phyloP scores from a whole-genome alignment of 306 rosid genomes.

The Acacia confusa region DNA sequence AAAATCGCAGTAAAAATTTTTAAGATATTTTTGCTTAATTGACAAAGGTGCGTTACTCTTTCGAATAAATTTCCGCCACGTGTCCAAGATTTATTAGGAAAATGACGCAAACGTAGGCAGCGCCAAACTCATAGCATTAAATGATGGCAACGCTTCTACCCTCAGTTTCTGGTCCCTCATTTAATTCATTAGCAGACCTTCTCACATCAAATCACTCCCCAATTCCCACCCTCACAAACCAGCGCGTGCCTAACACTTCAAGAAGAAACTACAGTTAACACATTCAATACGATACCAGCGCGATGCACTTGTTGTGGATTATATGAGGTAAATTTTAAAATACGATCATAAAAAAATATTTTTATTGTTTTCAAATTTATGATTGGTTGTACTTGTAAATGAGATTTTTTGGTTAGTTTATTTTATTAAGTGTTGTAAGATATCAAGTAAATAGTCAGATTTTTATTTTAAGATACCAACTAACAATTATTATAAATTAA shows the following conservation, averaged over 20 bases:
- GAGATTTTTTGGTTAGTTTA: too few relatives aligned
- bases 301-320: too few relatives aligned
- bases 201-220: neutral
- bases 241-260: neutral
- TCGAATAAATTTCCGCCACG: neutral
- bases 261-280: neutral
- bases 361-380: too few relatives aligned
- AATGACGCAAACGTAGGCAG: slow-evolving; percentile 21
- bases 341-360: too few relatives aligned
- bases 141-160: slow-evolving; percentile 51
- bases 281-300: too few relatives aligned
- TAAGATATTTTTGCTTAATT: neutral
- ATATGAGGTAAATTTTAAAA: too few relatives aligned
- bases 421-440: too few relatives aligned
- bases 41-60: neutral
- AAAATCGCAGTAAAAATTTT: too few relatives aligned
- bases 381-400: too few relatives aligned
- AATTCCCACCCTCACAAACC: neutral
- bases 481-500: too few relatives aligned
- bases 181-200: slow-evolving; percentile 40
- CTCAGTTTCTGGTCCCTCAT: slow-evolving; percentile 54
- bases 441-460: too few relatives aligned
- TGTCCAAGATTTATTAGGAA: slow-evolving; percentile 14
- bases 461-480: too few relatives aligned
- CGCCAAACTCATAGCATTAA: slow-evolving; percentile 44